A percentile compares a stretch with the other conserved stretches of the same genome.
phyloP scores from a whole-genome alignment of 768 basidiomycete species.

The Xerocomus potaroensis region DNA sequence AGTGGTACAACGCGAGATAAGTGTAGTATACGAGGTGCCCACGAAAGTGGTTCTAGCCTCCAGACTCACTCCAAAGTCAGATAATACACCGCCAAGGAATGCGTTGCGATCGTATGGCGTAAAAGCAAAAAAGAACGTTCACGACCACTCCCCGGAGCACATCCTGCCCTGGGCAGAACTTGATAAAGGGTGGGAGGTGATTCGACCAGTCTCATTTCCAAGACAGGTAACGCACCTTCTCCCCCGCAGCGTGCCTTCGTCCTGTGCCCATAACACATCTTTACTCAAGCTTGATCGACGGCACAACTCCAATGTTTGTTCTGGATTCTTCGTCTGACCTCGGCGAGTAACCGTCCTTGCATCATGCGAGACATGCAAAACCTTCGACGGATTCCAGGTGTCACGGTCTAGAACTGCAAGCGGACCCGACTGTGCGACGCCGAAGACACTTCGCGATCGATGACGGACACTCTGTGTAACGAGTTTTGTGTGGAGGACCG shows the following conservation, averaged over 20 bases:
- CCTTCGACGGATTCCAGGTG: constrained; percentile 31
- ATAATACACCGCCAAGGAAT: no score
- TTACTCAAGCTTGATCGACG: constrained; percentile 7
- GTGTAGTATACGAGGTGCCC: no score
- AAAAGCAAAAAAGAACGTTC: constrained; percentile 43
- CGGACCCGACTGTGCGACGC: no score
- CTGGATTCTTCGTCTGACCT: constrained; percentile 8
- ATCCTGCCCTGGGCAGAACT: no score
- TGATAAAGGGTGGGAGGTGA: constrained; percentile 50
- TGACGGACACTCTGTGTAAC: constrained; percentile 31
- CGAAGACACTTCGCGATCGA: constrained; percentile 24
- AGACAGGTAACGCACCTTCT: no score
- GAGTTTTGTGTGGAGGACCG: constrained; percentile 16
- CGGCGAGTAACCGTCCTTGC: constrained; percentile 22
- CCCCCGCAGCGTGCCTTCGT: constrained; percentile 10
- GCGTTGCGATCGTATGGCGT: no score
- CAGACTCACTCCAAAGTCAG: no score
- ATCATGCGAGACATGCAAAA: constrained; percentile 54
- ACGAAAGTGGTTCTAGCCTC: no score
- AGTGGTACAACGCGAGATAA: no score
- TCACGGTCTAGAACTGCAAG: constrained; percentile 28
- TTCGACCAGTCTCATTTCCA: constrained; percentile 46
- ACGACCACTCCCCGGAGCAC: no score
- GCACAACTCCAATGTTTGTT: neutral
- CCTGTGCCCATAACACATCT: constrained; percentile 11